phyloP scores from a whole-genome alignment of 2,329 filamentous ascomycete genomes.

The Aspergillus fischeri region DNA sequence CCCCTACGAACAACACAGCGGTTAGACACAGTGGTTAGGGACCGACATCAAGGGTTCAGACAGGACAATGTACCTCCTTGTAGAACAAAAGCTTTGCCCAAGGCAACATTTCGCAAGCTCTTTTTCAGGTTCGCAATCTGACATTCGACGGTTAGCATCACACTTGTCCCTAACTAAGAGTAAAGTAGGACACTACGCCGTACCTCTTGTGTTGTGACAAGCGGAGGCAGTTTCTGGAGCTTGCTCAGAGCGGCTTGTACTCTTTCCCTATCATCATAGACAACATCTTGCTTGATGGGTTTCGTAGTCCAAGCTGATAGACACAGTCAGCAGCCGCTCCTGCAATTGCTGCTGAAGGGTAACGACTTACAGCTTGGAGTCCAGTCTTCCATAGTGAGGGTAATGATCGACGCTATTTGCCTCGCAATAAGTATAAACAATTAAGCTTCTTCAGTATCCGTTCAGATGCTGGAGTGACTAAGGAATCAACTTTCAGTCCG shows the following conservation, averaged over 20 bases:
- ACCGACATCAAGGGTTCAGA: background rate
- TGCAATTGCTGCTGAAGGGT: background rate
- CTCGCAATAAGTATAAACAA: background rate
- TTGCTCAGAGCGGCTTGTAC: conserved; percentile 39
- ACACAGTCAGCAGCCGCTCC: background rate
- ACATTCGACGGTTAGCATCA: conserved; percentile 5
- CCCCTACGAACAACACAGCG: conserved; percentile 38
- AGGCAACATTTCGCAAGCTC: conserved; percentile 77
- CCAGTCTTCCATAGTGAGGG: conserved; percentile 11
- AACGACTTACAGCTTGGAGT: conserved; percentile 14
- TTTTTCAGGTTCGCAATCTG: conserved; percentile 71
- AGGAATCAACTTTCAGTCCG: background rate
- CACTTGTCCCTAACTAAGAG: background rate
- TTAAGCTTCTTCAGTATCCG: background rate
- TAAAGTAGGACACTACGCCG: background rate
- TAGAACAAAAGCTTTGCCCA: conserved; percentile 86
- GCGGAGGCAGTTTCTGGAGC: conserved; percentile 42
- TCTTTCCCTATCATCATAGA: conserved; percentile 41
- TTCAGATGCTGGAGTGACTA: background rate
- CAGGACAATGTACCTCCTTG: conserved; percentile 64
- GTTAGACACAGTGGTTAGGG: conserved; percentile 7
- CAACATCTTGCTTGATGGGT: conserved; percentile 23
- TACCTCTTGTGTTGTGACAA: conserved; percentile 46
- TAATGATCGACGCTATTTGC: conserved; percentile 3
- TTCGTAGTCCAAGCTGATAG: conserved; percentile 20